Conservation (phyloP, 352 stramenopile genomes). For the Pythium dissimile region DNA sequence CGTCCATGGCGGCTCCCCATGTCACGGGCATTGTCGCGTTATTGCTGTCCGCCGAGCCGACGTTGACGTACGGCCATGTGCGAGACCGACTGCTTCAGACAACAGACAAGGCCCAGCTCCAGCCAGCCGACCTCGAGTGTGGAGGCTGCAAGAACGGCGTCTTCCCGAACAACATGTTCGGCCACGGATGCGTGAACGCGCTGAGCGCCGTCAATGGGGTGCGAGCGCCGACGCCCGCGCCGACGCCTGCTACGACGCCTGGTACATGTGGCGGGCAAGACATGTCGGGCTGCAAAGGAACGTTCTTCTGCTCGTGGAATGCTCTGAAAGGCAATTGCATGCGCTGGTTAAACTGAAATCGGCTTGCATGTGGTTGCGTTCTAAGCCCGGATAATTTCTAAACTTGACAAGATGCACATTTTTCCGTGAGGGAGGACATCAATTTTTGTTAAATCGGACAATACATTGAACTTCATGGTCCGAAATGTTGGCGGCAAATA, state of each 20-base stretch:
- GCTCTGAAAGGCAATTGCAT: neutral
- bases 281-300: neutral
- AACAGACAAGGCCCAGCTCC: constrained; percentile 9
- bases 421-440: too few relatives aligned
- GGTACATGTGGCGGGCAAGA: neutral
- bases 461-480: too few relatives aligned
- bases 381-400: neutral
- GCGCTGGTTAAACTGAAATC: neutral
- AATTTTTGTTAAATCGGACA: too few relatives aligned
- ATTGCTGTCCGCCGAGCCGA: constrained; percentile 12
- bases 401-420: too few relatives aligned
- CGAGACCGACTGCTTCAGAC: constrained; percentile 1
- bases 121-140: constrained; percentile 15
- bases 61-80: constrained; percentile 12
- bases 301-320: constrained; percentile 3
- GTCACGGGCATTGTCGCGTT: constrained; percentile 22
- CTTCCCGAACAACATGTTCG: constrained; percentile 8
- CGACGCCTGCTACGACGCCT: neutral
- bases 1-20: constrained; percentile 26
- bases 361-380: neutral
- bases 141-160: constrained; percentile 13
- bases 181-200: neutral
- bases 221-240: constrained; percentile 10
- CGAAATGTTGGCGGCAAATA: too few relatives aligned
- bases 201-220: too few relatives aligned